Evolutionary conservation across 495 filamentous ascomycete genomes (phyloP).

Genomic region (Daldinia loculata): DNA sequence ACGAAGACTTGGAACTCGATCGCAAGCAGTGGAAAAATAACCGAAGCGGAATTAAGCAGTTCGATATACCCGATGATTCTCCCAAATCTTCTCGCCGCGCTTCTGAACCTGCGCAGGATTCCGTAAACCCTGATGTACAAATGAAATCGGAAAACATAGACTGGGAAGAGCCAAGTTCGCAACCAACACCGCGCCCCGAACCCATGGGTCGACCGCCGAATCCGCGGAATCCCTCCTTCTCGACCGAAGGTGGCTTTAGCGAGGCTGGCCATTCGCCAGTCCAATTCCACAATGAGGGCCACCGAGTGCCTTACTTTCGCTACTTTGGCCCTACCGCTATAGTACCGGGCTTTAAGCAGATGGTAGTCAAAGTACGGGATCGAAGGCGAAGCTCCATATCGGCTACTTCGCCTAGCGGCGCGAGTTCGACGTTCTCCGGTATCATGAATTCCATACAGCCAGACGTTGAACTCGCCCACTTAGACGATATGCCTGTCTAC

Average conservation of each 20-base stretch:
- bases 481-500: constrained; percentile 80
- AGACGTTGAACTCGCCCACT: constrained; percentile 60
- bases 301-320: constrained; percentile 83
- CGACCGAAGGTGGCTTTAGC: constrained; percentile 53
- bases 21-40: constrained; percentile 46
- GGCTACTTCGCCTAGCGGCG: constrained; percentile 49
- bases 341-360: constrained; percentile 90
- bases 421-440: constrained; percentile 42
- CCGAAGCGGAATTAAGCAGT: constrained; percentile 35
- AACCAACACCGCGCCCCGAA: constrained; percentile 45
- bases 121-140: constrained; percentile 31
- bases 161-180: constrained; percentile 45
- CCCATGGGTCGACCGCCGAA: constrained; percentile 29
- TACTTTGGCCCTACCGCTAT: constrained; percentile 92
- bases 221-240: constrained; percentile 50
- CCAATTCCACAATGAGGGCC: constrained; percentile 60
- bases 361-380: constrained; percentile 77
- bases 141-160: constrained; percentile 44
- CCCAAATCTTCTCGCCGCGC: constrained; percentile 30
- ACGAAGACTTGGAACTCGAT: constrained; percentile 50
- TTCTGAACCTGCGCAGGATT: constrained; percentile 41
- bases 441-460: constrained; percentile 44
- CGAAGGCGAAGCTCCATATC: constrained; percentile 59
- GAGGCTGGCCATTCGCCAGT: constrained; percentile 53
- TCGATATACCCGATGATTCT: constrained; percentile 31